Evolutionary conservation across 306 rosid species (phyloP).

Genomic region (Cucumis cinereus): DNA sequence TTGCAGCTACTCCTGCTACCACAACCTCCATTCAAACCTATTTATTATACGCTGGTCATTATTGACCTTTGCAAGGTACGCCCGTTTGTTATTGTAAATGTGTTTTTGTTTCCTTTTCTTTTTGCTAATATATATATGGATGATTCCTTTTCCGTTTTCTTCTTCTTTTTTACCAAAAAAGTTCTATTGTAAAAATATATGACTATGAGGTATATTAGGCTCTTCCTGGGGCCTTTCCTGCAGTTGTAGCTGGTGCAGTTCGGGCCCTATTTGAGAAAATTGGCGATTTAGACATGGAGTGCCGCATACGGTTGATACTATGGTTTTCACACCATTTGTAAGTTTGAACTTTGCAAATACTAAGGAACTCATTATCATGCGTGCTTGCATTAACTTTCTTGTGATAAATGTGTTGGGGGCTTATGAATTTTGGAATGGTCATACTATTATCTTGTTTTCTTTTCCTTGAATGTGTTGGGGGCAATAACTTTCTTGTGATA

Average conservation of each 20-base stretch:
- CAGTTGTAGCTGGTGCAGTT: conserved; percentile 95
- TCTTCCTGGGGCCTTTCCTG: conserved; percentile 99
- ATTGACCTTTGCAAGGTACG: conserved; percentile 96
- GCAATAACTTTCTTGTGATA: too few species aligned
- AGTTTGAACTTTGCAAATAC: conserved; percentile 17
- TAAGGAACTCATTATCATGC: neutral
- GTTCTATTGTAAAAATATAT: conserved; percentile 12
- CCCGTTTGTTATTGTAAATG: neutral
- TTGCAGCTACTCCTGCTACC: conserved; percentile 90
- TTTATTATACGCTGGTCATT: conserved; percentile 79
- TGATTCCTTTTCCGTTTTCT: neutral
- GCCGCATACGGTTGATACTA: conserved; percentile 86
- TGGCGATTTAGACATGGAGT: conserved; percentile 94
- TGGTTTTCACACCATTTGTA: conserved; percentile 99
- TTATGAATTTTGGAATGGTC: neutral
- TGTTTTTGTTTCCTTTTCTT: conserved; percentile 8
- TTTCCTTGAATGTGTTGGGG: neutral
- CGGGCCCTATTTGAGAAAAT: conserved; percentile 91
- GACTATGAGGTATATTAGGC: conserved; percentile 43
- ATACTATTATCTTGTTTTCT: neutral
- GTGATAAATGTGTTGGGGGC: neutral
- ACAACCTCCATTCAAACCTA: conserved; percentile 88
- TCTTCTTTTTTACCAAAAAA: neutral
- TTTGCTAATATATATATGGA: neutral
- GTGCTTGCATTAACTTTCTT: neutral